phyloP scores from a whole-genome alignment of 2,329 filamentous ascomycete species.

The Tolypocladium amazonense region DNA sequence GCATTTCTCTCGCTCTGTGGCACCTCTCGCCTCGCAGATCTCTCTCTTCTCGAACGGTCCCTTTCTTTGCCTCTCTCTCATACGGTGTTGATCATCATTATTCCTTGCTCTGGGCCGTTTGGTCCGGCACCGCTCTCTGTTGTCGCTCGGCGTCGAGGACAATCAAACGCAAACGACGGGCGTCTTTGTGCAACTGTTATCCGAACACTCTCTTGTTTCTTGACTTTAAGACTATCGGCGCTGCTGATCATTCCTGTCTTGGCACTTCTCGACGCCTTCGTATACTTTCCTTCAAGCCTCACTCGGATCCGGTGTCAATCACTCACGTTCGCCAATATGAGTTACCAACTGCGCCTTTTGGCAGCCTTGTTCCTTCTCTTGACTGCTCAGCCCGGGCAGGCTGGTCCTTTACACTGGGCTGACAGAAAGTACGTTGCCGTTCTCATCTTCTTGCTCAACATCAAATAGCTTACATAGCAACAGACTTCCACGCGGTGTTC shows the following conservation, averaged over 20 bases:
- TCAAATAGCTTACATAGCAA: slow-evolving; percentile 3
- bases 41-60: background rate
- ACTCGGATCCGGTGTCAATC: background rate
- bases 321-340: slow-evolving; percentile 8
- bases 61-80: background rate
- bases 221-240: background rate
- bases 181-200: background rate
- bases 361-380: slow-evolving; percentile 16
- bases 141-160: background rate
- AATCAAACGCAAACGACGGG: background rate
- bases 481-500: slow-evolving; percentile 11
- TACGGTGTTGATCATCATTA: background rate
- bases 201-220: background rate
- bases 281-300: background rate
- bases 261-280: background rate
- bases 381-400: slow-evolving; percentile 17
- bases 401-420: slow-evolving; percentile 24
- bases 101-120: background rate
- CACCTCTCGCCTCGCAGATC: background rate
- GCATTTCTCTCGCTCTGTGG: background rate
- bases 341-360: slow-evolving; percentile 7
- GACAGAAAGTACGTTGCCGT: slow-evolving; percentile 15
- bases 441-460: background rate
- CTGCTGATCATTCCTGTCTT: background rate
- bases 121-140: slow-evolving; percentile 3